Conservation (phyloP, 352 stramenopile genomes). For the Thraustotheca clavata region DNA sequence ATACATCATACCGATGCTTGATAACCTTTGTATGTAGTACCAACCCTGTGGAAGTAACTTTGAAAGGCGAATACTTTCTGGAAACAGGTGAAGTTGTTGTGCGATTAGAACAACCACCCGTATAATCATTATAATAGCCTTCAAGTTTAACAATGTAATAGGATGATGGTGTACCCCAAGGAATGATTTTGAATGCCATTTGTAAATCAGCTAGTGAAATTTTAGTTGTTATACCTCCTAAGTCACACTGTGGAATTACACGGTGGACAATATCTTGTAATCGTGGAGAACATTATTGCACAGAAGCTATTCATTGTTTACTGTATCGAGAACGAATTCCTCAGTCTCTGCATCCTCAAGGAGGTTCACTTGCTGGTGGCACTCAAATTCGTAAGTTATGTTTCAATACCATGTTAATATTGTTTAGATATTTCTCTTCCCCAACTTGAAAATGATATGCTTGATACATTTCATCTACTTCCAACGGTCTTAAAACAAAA, state of each 20-base stretch:
- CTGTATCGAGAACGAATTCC: conserved; percentile 5
- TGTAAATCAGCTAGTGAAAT: background rate
- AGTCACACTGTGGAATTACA: background rate
- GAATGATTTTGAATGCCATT: conserved; percentile 7
- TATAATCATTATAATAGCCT: background rate
- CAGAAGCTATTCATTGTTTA: background rate
- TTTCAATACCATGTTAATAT: background rate
- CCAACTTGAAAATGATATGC: background rate
- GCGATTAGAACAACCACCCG: background rate
- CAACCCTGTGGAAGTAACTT: background rate
- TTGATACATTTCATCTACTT: conserved; percentile 10
- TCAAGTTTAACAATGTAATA: background rate
- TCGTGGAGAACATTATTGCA: conserved; percentile 15
- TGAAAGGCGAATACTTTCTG: conserved; percentile 8
- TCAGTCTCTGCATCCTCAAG: background rate
- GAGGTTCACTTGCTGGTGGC: conserved; percentile 6
- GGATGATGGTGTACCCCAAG: background rate
- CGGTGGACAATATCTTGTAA: conserved; percentile 14
- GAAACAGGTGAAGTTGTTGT: conserved; percentile 16
- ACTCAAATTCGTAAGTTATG: background rate
- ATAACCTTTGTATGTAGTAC: conserved; percentile 1
- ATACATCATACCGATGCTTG: background rate
- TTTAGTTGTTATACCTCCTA: background rate
- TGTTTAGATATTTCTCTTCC: background rate
- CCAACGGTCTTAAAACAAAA: background rate